phyloP scores from a whole-genome alignment of 1,284 basidiomycete species.

The Cutaneotrichosporon daszewskae region DNA sequence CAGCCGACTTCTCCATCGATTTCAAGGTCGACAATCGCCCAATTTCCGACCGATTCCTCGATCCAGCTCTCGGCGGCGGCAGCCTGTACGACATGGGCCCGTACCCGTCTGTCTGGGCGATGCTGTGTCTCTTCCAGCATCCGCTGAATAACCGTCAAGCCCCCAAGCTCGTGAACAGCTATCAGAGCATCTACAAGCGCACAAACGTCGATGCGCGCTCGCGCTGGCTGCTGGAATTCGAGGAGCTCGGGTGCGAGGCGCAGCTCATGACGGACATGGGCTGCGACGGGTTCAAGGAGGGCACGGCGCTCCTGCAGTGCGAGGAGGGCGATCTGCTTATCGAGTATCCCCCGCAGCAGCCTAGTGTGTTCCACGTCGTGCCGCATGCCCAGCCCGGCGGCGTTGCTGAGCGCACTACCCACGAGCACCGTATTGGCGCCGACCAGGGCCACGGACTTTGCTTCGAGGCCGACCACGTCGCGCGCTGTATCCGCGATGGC shows the following conservation, averaged over 20 bases:
- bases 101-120: slow-evolving; percentile 79
- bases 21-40: slow-evolving; percentile 62
- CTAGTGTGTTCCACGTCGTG: slow-evolving; percentile 17
- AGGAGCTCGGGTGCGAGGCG: slow-evolving; percentile 32
- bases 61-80: slow-evolving; percentile 77
- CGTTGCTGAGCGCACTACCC: slow-evolving; percentile 2
- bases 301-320: slow-evolving; percentile 15
- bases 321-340: slow-evolving; percentile 21
- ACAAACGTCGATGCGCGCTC: slow-evolving; percentile 76
- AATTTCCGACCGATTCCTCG: slow-evolving; percentile 54
- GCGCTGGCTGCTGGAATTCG: slow-evolving; percentile 67
- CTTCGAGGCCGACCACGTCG: slow-evolving; percentile 59
- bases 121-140: slow-evolving; percentile 71
- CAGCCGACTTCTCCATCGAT: slow-evolving; percentile 65
- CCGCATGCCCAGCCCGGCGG: slow-evolving; percentile 6
- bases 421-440: slow-evolving; percentile 6
- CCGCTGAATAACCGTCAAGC: slow-evolving; percentile 59
- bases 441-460: slow-evolving; percentile 30
- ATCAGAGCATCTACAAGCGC: slow-evolving; percentile 53
- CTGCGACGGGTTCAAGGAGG: slow-evolving; percentile 5
- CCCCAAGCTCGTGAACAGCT: slow-evolving; percentile 49
- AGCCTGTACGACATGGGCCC: slow-evolving; percentile 76
- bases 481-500: slow-evolving; percentile 66
- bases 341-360: slow-evolving; percentile 15
- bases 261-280: slow-evolving; percentile 23